Conservation (phyloP, 257 asterid genomes). For the Lycium ferocissimum region DNA sequence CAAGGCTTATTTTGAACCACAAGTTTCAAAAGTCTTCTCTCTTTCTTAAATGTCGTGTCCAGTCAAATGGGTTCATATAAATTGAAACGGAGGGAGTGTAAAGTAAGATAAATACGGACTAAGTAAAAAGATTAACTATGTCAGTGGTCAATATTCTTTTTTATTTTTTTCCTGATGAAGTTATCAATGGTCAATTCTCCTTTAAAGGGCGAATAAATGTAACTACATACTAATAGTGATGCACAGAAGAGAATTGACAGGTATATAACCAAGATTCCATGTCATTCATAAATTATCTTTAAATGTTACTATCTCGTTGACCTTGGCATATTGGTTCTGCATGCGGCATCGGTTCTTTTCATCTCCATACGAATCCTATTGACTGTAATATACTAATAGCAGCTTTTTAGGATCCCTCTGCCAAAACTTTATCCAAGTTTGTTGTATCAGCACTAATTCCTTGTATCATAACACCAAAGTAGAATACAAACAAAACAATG, state of each 20-base stretch:
- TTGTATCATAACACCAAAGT: conserved; percentile 61
- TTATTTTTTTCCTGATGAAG: no score
- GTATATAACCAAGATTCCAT: not conserved
- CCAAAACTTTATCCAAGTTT: no score
- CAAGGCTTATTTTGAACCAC: no score
- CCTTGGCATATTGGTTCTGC: not conserved
- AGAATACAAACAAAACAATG: not conserved
- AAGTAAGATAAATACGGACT: not conserved
- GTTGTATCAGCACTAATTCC: conserved; percentile 53
- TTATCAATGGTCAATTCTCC: not conserved
- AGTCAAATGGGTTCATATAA: no score
- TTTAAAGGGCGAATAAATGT: not conserved
- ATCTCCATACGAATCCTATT: conserved; percentile 75
- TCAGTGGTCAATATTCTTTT: not conserved
- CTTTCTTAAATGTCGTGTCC: no score
- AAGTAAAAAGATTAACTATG: not conserved
- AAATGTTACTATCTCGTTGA: not conserved
- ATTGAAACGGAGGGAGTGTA: no score
- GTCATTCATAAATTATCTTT: not conserved
- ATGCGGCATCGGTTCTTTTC: conserved; percentile 28
- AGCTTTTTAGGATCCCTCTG: no score
- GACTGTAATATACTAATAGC: no score
- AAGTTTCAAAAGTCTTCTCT: no score
- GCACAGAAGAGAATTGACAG: not conserved
- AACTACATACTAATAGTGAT: not conserved